Base-by-base conservation (phyloP, 345 rosid species). In the Microcos paniculata region DNA sequence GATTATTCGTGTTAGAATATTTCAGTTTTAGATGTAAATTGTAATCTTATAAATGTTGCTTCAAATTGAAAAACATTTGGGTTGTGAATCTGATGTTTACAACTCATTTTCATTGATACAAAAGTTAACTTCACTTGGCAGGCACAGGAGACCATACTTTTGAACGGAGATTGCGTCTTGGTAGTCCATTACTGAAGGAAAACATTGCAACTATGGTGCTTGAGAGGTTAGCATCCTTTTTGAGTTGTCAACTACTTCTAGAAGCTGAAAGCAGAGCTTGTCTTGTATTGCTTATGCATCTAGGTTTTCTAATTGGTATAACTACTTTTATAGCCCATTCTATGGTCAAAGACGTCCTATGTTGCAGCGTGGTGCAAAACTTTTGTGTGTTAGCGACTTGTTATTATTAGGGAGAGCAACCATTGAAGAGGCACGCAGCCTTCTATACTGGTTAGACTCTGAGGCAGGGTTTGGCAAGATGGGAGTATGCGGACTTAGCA, bases 401-500 rank as follows among this genome's bases (percentile, higher is more conserved):
- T 97, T 96, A 73, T 84, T 96, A 78, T 86, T 93, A 72, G 98
- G 98, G 68, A 90, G 95, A 84, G 95, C 92, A 72, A 96, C 98
- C 38, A 93, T 93, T 71, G 98, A 96, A 56, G 98, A 96, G 91
- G 80, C 97, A 6, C 97, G 97, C 2, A 77, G 98, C 84, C 98
- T 96, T 75, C 78, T 96, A 73, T 83, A 92, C 80, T 96, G 99
- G 99, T 82, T 92, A 66, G 98, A 93, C 49, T 75, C 59, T 0
- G 97, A 92, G 85, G 95, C 84, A 78, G 98, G 99, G 56, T 93
- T 86, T 64, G 99, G 99, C 79, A 96, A 96, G 88, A 90, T 82
- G 87, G 99, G 99, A 40, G 87, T 93, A 75, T 96, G 97, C 79
- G 99, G 99, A 74, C 94, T 96, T 76, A 96, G 99, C 80, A 96